phyloP scores from a whole-genome alignment of 805 yeast genomes.

The Candida verbasci region DNA sequence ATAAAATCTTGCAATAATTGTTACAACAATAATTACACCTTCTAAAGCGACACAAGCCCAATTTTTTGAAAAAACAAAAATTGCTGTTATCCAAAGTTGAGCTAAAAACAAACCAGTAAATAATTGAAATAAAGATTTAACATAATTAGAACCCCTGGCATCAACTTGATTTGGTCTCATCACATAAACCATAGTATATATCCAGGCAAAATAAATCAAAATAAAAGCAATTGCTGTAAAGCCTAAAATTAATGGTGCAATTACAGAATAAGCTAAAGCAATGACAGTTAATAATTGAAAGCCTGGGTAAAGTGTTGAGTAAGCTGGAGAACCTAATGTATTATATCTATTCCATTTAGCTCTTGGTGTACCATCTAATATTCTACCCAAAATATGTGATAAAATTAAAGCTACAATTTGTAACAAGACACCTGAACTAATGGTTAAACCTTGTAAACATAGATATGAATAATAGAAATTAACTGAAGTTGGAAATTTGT shows the following conservation, averaged over 20 bases:
- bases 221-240: slow-evolving; percentile 59
- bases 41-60: slow-evolving; percentile 78
- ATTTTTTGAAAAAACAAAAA: slow-evolving; percentile 71
- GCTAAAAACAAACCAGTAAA: slow-evolving; percentile 70
- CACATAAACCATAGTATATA: slow-evolving; percentile 64
- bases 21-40: slow-evolving; percentile 52
- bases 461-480: slow-evolving; percentile 86
- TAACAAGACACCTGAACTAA: slow-evolving; percentile 70
- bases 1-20: slow-evolving; percentile 57
- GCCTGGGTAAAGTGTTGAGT: slow-evolving; percentile 81
- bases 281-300: slow-evolving; percentile 74
- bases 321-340: slow-evolving; percentile 60
- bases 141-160: slow-evolving; percentile 69
- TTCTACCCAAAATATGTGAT: slow-evolving; percentile 61
- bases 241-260: slow-evolving; percentile 68
- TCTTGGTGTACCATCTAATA: slow-evolving; percentile 86
- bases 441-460: slow-evolving; percentile 73
- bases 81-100: slow-evolving; percentile 63
- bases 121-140: slow-evolving; percentile 65
- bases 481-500: slow-evolving; percentile 81
- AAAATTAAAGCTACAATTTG: slow-evolving; percentile 73
- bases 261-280: slow-evolving; percentile 69
- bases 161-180: slow-evolving; percentile 52
- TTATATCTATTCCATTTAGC: slow-evolving; percentile 80
- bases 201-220: slow-evolving; percentile 56